Evolutionary conservation across 441 rosid species (phyloP), one percentile per base, ranked within the genome.

Genomic region (Biscutella laevigata): DNA sequence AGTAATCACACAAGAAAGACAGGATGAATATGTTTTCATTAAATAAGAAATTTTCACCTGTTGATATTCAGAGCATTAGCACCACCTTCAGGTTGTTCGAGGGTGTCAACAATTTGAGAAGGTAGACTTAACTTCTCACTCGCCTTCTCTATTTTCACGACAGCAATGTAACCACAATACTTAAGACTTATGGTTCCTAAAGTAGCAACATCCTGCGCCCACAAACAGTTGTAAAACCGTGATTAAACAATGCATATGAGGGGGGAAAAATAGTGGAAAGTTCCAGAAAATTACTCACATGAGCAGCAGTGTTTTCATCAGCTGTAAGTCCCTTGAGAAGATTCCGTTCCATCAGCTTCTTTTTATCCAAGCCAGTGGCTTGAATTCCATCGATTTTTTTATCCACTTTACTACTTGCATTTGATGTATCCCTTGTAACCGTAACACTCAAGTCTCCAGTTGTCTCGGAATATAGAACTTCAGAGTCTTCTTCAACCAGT

Each of bases 61-160:
- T 77, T 82, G 43, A 79, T 72, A 57, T 82, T 82, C 33, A 82
- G 75, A 64, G 89, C 85, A 68, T 74, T 79, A 47, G 86, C 89
- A 47, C 89, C 89, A 20, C 89, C 89, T 71, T 77, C 89, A 59
- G 81, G 83, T 66, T 82, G 86, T 59, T 77, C 80, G 61, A 74
- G 73, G 61, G 71, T 66, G 61, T 75, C 81, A 52, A 70, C 57
- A 57, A 76, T 71, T 36, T 70, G 73, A 68, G 72, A 74, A 43
- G 65, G 62, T 61, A 72, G 62, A 59, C 42, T 46, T 61, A 62
- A 63, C 42, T 72, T 44, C 68, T 57, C 61, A 66, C 58, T 67
- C 65, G 71, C 75, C 64, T 64, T 72, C 53, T 66, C 76, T 62
- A 82, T 74, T 70, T 74, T 82, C 36, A 82, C 82, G 37, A 72